Base-by-base conservation (phyloP, 208 protist species). In the Trichomonas vaginalis region DNA sequence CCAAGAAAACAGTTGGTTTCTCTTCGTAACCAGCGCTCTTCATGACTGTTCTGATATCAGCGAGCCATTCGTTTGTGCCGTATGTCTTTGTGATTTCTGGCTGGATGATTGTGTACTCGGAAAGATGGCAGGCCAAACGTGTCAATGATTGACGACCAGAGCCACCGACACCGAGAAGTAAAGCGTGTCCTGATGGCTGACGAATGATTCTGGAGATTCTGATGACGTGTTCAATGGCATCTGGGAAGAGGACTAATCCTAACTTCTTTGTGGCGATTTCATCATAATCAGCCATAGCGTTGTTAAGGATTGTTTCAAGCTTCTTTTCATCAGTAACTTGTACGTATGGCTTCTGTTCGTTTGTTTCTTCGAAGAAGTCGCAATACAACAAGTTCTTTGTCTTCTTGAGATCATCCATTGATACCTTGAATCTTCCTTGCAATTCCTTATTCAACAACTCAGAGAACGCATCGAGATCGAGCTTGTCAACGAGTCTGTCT, bases 151-250 rank as follows among this genome's bases (percentile, higher is more conserved):
- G 98, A 14, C 98, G 97, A 32, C 99, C 99, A 95, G 98, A 99
- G n/a, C 99, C 99, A 83, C 98, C 99, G 32, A 99, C 98, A 95
- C 99, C 99, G 0, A 99, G 97, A 32, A 99, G 97, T 95, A 99
- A 97, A 40, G 98, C 98, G 96, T 99, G 98, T 17, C 99, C 99
- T 92, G 98, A 97, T 10, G 98, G 98, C 96, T 99, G 99, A 42
- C 98, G 96, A 95, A 99, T 98, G 87, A 99, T 98, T 56, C 98
- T 97, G 39, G 98, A 97, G 96, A 99, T 99, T 95, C 98, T 97
- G 96, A 98, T 98, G 40, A 99, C 97, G 97, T 99, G 99, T 95
- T 98, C 97, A 51, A 99, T 98, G 9, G 98, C 98, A 95, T 99
- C 98, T 42, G 98, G 96, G 97, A 99, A 99, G 97, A 99, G 98